Evolutionary conservation across 129 eudicot species (phyloP).

Genomic region (Silybum marianum): DNA sequence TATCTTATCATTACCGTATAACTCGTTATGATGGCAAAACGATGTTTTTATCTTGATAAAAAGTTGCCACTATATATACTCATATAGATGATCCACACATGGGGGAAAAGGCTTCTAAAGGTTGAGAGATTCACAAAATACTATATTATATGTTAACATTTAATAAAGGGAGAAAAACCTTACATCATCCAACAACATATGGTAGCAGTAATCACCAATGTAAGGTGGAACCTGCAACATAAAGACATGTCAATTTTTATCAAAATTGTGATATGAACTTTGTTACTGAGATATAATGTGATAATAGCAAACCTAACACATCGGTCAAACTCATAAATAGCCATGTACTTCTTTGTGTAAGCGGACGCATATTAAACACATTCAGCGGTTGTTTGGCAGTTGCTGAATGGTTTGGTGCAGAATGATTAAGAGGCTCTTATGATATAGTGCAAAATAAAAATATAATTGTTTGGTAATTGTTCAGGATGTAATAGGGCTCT

Average conservation of each 20-base stretch:
- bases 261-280: constrained; percentile 8
- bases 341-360: background rate
- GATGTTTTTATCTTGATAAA: background rate
- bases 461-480: no score
- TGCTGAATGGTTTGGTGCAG: no score
- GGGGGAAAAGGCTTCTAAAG: background rate
- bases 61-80: background rate
- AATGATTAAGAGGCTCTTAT: no score
- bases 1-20: background rate
- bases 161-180: constrained; percentile 42
- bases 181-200: constrained; percentile 99
- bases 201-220: constrained; percentile 90
- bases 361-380: background rate
- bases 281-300: background rate
- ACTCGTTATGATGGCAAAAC: background rate
- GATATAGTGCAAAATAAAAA: no score
- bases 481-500: no score
- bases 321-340: background rate
- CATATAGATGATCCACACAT: background rate
- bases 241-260: constrained; percentile 10
- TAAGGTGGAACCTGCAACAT: constrained; percentile 78
- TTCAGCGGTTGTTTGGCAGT: no score
- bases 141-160: background rate
- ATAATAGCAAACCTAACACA: background rate
- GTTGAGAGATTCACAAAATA: background rate